Base-by-base conservation (phyloP, 2,329 filamentous ascomycete genomes). In the Myriosclerotinia scirpicola region DNA sequence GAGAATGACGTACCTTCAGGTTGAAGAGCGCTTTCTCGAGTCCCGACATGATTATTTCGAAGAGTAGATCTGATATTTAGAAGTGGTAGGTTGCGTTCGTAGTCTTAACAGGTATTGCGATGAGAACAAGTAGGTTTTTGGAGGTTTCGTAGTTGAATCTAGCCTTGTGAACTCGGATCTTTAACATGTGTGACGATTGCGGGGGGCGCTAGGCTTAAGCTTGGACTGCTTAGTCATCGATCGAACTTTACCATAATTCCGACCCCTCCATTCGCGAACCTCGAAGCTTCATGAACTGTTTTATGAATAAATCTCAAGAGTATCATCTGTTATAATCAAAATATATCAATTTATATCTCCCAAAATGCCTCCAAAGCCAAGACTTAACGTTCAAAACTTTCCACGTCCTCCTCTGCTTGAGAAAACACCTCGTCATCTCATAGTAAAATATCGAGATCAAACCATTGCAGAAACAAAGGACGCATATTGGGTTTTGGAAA, bases 11-110 rank as follows among this genome's bases (percentile, higher is more conserved):
- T 68, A 85, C 84, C 80, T 87, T 87, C 68, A 87, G 79, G 75
- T 87, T 86, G 78, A 87, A 86, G 52, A 87, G 81, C 34, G 84
- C 83, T 74, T 86, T 86, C 75, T 87, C 84, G 66, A 87, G 81
- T 68, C 85, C 84, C 42, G 85, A 86, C 85, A 87, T 87, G 75
- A 55, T 74, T 64, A n/a, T 48, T 9, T 42, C 34, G 36, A 44
- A 65, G 22, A 54, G 50, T 20, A 20, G 34, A 60, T 55, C 22
- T 14, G 15, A 54, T 46, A 6, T 20, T n/a, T 0, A 36, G 20
- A 34, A 20, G 15, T 20, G 2, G 26, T 4, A 38, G 38, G 38
- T 59, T 65, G 22, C 55, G 11, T 59, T 48, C 36, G 15, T 53
- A 14, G 15, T 36, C 46, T 22, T 30, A 50, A 26, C 58, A 17